Evolutionary conservation across 371 early-diverging fungal genomes (phyloP).

Genomic region (Mucor circinelloides): DNA sequence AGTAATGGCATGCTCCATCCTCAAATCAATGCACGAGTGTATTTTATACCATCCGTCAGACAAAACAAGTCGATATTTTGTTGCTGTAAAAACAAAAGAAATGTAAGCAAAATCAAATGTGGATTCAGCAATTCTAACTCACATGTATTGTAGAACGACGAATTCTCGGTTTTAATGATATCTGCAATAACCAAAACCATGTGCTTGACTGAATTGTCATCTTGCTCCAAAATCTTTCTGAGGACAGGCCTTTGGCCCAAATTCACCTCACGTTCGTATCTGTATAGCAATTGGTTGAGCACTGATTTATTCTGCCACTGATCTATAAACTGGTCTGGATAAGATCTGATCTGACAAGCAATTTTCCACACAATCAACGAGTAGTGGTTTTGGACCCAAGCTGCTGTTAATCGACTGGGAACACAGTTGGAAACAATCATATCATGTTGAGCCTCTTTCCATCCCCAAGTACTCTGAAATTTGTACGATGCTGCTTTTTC

Average conservation of each 20-base stretch:
- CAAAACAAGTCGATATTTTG: slow-evolving; percentile 44
- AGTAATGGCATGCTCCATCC: slow-evolving; percentile 51
- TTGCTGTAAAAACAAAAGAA: slow-evolving; percentile 5
- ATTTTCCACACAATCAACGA: slow-evolving; percentile 76
- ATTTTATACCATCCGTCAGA: slow-evolving; percentile 86
- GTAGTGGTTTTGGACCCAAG: slow-evolving; percentile 78
- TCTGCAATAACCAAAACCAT: slow-evolving; percentile 74
- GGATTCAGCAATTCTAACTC: not conserved
- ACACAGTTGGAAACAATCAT: slow-evolving; percentile 48
- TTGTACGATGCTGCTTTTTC: slow-evolving; percentile 26
- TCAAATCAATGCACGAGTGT: slow-evolving; percentile 56
- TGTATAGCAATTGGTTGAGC: slow-evolving; percentile 60
- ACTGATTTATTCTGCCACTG: slow-evolving; percentile 57
- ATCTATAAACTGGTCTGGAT: slow-evolving; percentile 44
- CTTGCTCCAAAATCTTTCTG: slow-evolving; percentile 72
- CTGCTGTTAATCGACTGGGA: slow-evolving; percentile 33
- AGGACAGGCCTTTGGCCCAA: slow-evolving; percentile 68
- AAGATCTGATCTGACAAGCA: slow-evolving; percentile 62
- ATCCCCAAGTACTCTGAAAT: slow-evolving; percentile 50
- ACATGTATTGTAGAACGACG: slow-evolving; percentile 18
- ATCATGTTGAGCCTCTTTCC: slow-evolving; percentile 38
- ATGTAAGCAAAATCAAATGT: not conserved
- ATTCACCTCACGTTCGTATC: slow-evolving; percentile 77
- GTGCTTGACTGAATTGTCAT: slow-evolving; percentile 57
- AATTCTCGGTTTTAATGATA: slow-evolving; percentile 27